Conservation (phyloP, 2,329 filamentous ascomycete genomes). For the Xylaria sp. region DNA sequence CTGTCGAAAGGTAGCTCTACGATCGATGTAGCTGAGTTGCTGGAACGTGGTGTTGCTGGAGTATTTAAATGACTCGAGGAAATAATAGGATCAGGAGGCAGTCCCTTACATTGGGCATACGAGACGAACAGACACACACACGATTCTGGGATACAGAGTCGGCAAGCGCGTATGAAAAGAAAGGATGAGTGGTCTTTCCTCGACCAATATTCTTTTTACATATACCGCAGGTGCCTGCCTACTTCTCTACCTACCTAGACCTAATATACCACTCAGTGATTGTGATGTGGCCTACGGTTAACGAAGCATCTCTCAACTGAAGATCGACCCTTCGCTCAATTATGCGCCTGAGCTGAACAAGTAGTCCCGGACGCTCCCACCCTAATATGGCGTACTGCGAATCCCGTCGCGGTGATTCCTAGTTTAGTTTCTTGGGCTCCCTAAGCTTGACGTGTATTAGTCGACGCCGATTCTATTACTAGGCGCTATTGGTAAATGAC, state of each 20-base stretch:
- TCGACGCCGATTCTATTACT: too few relatives aligned
- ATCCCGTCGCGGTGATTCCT: not conserved
- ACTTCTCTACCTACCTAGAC: not conserved
- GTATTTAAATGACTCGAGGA: not conserved
- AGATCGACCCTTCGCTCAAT: not conserved
- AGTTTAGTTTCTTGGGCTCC: not conserved
- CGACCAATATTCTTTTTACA: too few relatives aligned
- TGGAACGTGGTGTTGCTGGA: not conserved
- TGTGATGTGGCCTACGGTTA: not conserved
- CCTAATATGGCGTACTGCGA: not conserved
- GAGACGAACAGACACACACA: not conserved
- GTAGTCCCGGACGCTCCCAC: not conserved
- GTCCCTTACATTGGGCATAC: not conserved
- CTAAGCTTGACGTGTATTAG: not conserved
- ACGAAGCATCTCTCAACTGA: not conserved
- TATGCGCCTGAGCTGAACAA: slow-evolving; percentile 20
- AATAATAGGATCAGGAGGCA: not conserved
- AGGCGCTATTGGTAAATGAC: not conserved
- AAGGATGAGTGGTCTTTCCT: not conserved
- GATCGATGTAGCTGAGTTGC: not conserved
- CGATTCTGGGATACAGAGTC: not conserved
- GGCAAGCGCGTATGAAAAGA: not conserved
- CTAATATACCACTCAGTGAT: not conserved
- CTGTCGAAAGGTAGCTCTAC: not conserved
- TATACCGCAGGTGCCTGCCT: too few relatives aligned